phyloP scores from a whole-genome alignment of 805 yeast species.

The Wickerhamiella galacta region DNA sequence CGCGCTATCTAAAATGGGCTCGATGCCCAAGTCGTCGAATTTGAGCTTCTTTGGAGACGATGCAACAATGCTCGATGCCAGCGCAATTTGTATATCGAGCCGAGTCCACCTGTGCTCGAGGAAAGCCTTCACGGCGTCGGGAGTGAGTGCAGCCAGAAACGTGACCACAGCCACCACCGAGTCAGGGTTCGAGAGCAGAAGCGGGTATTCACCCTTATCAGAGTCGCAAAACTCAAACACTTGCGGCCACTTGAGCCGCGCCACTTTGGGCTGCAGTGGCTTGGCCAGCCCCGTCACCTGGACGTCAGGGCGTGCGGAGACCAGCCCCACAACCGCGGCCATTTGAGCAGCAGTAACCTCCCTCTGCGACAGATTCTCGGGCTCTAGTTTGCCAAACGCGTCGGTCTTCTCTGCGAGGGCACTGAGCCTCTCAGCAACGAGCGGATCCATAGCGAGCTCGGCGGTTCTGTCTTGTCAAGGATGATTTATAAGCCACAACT shows the following conservation, averaged over 20 bases:
- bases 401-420: constrained; percentile 8
- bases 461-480: too few species aligned
- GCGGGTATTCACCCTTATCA: not conserved
- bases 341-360: constrained; percentile 6
- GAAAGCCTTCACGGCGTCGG: constrained; percentile 8
- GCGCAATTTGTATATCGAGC: constrained; percentile 5
- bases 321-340: constrained; percentile 7
- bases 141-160: constrained; percentile 2
- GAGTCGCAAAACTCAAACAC: constrained; percentile 2
- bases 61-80: constrained; percentile 4
- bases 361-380: constrained; percentile 6
- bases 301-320: constrained; percentile 8
- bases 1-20: constrained; percentile 8
- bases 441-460: constrained; percentile 5
- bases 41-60: constrained; percentile 5
- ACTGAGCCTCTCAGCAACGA: constrained; percentile 9
- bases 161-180: constrained; percentile 5
- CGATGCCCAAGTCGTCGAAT: constrained; percentile 7
- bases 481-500: too few species aligned
- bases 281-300: constrained; percentile 6
- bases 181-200: constrained; percentile 4
- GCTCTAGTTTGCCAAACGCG: constrained; percentile 6
- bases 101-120: constrained; percentile 6
- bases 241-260: constrained; percentile 5
- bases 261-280: constrained; percentile 5